These are phyloP conservation scores for Phlebopus sp. DNA, from an alignment of 1,284 basidiomycete species.

Conservation along the genomic window DNA sequence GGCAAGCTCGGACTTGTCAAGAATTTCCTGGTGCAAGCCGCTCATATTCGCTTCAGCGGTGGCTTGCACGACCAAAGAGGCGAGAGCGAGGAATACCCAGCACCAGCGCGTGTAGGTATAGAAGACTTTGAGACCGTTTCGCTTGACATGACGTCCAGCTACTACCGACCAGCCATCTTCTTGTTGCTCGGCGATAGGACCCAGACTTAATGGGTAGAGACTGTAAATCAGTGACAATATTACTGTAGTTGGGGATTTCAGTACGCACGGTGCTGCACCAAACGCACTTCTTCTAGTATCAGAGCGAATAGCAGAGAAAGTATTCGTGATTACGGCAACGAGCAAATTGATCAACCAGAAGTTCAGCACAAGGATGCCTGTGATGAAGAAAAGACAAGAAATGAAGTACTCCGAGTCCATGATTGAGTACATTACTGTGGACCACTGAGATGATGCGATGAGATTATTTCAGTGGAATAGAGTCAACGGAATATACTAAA, in stretches of 20 bases:
- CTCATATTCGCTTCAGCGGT: constrained; percentile 63
- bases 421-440: constrained; percentile 84
- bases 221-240: neutral
- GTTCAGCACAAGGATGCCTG: constrained; percentile 81
- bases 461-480: neutral
- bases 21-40: constrained; percentile 42
- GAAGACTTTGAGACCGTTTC: constrained; percentile 51
- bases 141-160: constrained; percentile 41
- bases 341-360: constrained; percentile 95
- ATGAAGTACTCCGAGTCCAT: constrained; percentile 91
- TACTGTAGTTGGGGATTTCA: neutral
- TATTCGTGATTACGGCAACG: constrained; percentile 95
- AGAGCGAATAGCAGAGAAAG: constrained; percentile 86
- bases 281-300: constrained; percentile 94
- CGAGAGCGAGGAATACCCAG: constrained; percentile 78
- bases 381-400: constrained; percentile 87
- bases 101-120: constrained; percentile 67
- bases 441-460: constrained; percentile 48
- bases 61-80: constrained; percentile 77
- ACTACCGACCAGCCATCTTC: constrained; percentile 59
- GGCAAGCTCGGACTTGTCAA: constrained; percentile 71
- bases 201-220: constrained; percentile 35
- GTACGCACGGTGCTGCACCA: constrained; percentile 67
- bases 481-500: neutral
- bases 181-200: constrained; percentile 47